A percentile compares a stretch with the other conserved stretches of the same genome.
These are phyloP conservation scores for Trametes cingulata DNA, from an alignment of 768 basidiomycete genomes.

Conservation along the genomic window DNA sequence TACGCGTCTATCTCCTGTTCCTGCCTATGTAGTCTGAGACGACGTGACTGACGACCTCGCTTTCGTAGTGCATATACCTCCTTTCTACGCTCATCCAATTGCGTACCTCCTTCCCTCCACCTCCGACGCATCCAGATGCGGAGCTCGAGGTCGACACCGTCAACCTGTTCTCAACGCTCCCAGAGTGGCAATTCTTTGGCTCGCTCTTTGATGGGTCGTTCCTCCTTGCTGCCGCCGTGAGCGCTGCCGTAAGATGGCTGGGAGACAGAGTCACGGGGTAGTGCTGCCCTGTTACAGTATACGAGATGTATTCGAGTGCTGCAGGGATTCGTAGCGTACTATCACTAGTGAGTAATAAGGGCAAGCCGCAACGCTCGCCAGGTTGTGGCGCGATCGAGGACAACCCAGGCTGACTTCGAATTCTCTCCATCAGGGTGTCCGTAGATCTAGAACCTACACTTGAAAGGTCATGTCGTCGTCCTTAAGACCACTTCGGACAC, in stretches of 20 bases:
- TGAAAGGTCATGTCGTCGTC: neutral
- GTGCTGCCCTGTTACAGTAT: neutral
- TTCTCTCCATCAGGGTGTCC: too few species aligned
- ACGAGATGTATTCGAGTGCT: neutral
- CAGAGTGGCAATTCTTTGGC: slow-evolving; percentile 73
- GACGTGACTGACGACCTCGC: neutral
- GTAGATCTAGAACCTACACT: too few species aligned
- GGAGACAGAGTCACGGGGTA: slow-evolving; percentile 33
- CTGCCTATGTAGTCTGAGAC: neutral
- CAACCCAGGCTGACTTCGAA: too few species aligned
- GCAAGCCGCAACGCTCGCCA: too few species aligned
- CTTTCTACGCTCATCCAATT: slow-evolving; percentile 82
- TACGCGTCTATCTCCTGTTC: slow-evolving; percentile 33
- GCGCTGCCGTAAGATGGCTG: slow-evolving; percentile 54
- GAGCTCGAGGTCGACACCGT: slow-evolving; percentile 22
- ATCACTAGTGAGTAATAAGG: neutral
- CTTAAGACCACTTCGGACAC: too few species aligned
- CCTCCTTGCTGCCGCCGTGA: slow-evolving; percentile 55
- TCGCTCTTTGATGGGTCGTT: slow-evolving; percentile 75
- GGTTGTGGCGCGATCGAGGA: neutral
- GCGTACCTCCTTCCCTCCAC: slow-evolving; percentile 76
- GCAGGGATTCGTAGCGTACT: neutral
- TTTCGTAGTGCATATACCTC: slow-evolving; percentile 78
- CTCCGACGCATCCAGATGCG: slow-evolving; percentile 33
- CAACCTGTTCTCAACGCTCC: slow-evolving; percentile 73